Percentiles rank a stretch among this genome's conserved stretches.
Conservation (phyloP, 352 stramenopile species). For the Phytophthora syringae region DNA sequence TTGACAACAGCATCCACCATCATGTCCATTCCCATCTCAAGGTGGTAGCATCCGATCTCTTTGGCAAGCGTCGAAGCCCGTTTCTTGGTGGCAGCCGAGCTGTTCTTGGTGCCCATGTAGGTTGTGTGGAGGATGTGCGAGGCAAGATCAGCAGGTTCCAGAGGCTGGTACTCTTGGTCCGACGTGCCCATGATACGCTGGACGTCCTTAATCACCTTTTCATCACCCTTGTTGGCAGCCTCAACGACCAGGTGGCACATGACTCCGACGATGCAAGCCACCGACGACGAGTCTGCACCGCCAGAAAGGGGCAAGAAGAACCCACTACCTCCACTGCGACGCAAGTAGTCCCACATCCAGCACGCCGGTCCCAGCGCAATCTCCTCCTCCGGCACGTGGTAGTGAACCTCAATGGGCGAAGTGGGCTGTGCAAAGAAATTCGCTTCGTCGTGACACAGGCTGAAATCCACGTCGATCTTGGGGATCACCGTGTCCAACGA, state of each 20-base stretch:
- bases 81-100: constrained; percentile 90
- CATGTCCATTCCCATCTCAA: constrained; percentile 95
- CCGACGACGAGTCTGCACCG: constrained; percentile 96
- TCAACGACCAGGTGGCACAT: constrained; percentile 97
- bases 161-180: constrained; percentile 55
- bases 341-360: constrained; percentile 99
- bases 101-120: constrained; percentile 99
- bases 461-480: constrained; percentile 80
- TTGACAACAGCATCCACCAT: constrained; percentile 92
- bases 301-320: constrained; percentile 98
- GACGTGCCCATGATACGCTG: constrained; percentile 80
- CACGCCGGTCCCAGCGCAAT: constrained; percentile 97
- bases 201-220: constrained; percentile 87
- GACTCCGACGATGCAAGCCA: constrained; percentile 96
- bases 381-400: constrained; percentile 95
- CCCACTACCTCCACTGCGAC: constrained; percentile 78
- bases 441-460: constrained; percentile 72
- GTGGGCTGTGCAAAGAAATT: constrained; percentile 48
- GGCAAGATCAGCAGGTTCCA: constrained; percentile 91
- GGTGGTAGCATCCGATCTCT: constrained; percentile 96
- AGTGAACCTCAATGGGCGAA: constrained; percentile 69
- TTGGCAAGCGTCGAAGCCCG: constrained; percentile 89
- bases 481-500: constrained; percentile 68
- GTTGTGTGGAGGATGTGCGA: constrained; percentile 95
- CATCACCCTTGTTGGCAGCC: constrained; percentile 79